These are phyloP conservation scores for Myxozyma geophila DNA, from an alignment of 805 yeast species.

Conservation along the genomic window DNA sequence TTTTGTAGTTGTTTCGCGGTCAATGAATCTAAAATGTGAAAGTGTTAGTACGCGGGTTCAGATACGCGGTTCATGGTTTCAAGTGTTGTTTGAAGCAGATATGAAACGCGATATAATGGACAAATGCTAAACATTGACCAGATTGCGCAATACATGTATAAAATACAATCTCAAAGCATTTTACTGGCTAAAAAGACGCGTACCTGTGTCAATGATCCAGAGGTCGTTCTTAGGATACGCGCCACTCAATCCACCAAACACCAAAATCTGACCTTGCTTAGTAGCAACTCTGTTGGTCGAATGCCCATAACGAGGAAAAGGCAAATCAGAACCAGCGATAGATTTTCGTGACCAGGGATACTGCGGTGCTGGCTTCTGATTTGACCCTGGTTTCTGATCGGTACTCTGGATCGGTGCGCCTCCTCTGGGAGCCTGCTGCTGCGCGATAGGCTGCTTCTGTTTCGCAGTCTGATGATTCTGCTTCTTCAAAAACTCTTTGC, in stretches of 20 bases:
- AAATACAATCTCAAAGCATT: not conserved
- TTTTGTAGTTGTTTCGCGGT: slow-evolving; percentile 36
- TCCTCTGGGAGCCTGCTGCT: slow-evolving; percentile 2
- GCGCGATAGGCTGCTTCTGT: not conserved
- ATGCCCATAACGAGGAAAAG: slow-evolving; percentile 94
- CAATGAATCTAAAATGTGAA: slow-evolving; percentile 40
- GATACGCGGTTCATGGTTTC: not conserved
- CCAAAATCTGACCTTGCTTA: slow-evolving; percentile 76
- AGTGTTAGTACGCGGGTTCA: not conserved
- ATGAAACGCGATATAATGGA: not conserved
- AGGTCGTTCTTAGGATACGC: slow-evolving; percentile 85
- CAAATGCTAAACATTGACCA: not conserved
- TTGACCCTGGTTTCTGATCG: not conserved
- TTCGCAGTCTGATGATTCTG: not conserved
- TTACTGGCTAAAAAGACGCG: slow-evolving; percentile 40
- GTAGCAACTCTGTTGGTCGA: slow-evolving; percentile 70
- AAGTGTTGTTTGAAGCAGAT: not conserved
- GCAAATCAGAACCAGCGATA: slow-evolving; percentile 44
- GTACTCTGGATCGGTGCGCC: too few species aligned
- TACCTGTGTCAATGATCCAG: slow-evolving; percentile 76
- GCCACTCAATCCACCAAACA: slow-evolving; percentile 95
- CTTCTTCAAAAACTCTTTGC: not conserved
- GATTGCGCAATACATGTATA: not conserved
- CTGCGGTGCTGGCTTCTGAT: slow-evolving; percentile 11
- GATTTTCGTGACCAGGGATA: slow-evolving; percentile 30